A percentile compares a stretch with the other conserved stretches of the same genome.
Evolutionary conservation across 768 basidiomycete genomes (phyloP).

Genomic region (Sarcomyxa edulis): DNA sequence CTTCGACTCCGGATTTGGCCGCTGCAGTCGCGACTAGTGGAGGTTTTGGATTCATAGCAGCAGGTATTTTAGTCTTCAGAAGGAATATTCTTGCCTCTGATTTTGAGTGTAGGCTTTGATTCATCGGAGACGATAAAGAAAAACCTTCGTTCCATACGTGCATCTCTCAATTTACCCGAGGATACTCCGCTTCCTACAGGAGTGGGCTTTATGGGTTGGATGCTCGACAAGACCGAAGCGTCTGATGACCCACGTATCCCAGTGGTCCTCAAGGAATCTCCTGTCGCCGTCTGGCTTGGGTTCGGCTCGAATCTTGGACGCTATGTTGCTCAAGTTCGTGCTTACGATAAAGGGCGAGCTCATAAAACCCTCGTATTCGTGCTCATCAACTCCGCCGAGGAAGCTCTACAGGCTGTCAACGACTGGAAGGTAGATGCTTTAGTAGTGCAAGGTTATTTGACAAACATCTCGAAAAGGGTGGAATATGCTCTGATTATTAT

Average conservation of each 20-base stretch:
- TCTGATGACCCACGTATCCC: constrained; percentile 31
- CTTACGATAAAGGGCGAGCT: constrained; percentile 27
- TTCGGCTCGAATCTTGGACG: constrained; percentile 46
- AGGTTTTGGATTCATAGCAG: constrained; percentile 51
- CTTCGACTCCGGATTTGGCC: constrained; percentile 23
- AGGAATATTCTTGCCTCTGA: too few species aligned
- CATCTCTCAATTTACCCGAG: constrained; percentile 21
- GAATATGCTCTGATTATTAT: too few species aligned
- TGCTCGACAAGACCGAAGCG: constrained; percentile 37
- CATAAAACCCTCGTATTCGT: constrained; percentile 48
- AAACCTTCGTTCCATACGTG: constrained; percentile 35
- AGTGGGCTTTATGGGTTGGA: constrained; percentile 55
- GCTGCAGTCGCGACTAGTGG: constrained; percentile 47
- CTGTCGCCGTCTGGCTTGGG: constrained; percentile 56
- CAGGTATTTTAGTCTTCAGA: constrained; percentile 35
- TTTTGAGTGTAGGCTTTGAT: constrained; percentile 27
- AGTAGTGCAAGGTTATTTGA: constrained; percentile 55
- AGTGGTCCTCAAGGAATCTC: constrained; percentile 37
- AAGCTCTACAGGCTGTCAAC: constrained; percentile 40
- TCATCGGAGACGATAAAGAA: constrained; percentile 26
- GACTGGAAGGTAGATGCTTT: constrained; percentile 55
- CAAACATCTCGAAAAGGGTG: constrained; percentile 1
- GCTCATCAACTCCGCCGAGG: constrained; percentile 42
- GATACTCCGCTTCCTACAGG: constrained; percentile 44
- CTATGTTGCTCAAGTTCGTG: constrained; percentile 48